Conservation (phyloP, 192 early-diverging fungal species). For the Lobosporangium transversale region DNA sequence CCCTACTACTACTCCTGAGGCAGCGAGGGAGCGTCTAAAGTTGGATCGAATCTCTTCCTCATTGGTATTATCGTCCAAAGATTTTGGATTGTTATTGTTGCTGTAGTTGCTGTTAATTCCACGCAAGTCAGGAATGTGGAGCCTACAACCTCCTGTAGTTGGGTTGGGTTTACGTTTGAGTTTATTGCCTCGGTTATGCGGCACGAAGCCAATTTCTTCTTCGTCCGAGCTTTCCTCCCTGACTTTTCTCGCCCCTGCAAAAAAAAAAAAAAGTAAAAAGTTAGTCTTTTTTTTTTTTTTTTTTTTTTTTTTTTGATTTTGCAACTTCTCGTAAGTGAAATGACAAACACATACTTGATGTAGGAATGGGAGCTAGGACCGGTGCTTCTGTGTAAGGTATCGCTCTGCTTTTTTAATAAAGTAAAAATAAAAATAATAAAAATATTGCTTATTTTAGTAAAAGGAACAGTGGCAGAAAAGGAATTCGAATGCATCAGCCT, state of each 20-base stretch:
- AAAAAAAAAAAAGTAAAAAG: neutral
- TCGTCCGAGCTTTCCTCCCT: slow-evolving; percentile 38
- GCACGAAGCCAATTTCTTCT: slow-evolving; percentile 61
- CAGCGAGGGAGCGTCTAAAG: slow-evolving; percentile 25
- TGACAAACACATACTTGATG: too few species aligned
- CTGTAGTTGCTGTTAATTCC: slow-evolving; percentile 19
- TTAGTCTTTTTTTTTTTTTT: too few species aligned
- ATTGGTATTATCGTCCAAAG: too few species aligned
- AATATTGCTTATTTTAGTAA: too few species aligned
- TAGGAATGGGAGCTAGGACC: too few species aligned
- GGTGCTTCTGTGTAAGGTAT: neutral
- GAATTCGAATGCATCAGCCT: too few species aligned
- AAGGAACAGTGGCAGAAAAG: too few species aligned
- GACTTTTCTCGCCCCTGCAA: slow-evolving; percentile 29
- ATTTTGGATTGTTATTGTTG: slow-evolving; percentile 28
- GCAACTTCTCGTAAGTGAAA: neutral
- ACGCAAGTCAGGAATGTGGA: slow-evolving; percentile 55
- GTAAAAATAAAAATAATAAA: too few species aligned
- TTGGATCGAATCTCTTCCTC: slow-evolving; percentile 30
- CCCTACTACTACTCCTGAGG: slow-evolving; percentile 19
- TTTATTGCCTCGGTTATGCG: slow-evolving; percentile 78
- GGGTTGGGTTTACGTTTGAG: slow-evolving; percentile 64
- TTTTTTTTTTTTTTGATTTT: too few species aligned
- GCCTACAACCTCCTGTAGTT: slow-evolving; percentile 56
- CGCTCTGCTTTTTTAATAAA: neutral